phyloP scores from a whole-genome alignment of 495 filamentous ascomycete species.

The Podospora conica region DNA sequence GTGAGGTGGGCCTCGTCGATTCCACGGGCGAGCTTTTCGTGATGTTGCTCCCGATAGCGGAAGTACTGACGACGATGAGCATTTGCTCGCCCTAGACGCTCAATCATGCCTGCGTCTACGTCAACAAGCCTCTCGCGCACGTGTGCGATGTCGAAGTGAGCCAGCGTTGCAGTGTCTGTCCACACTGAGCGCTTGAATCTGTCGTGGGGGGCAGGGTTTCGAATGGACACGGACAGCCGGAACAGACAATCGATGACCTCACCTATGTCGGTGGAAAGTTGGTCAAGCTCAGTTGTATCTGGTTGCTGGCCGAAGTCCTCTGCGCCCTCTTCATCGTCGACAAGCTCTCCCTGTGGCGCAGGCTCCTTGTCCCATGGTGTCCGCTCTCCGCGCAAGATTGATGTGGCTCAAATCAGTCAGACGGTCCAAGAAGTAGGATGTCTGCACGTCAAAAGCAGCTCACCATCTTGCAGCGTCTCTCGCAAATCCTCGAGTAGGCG shows the following conservation, averaged over 20 bases:
- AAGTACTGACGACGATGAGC: constrained; percentile 37
- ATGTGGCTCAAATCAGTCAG: constrained; percentile 1
- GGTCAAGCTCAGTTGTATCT: constrained; percentile 11
- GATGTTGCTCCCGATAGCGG: constrained; percentile 37
- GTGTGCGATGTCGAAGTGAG: constrained; percentile 9
- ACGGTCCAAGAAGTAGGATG: not conserved
- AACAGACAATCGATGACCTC: constrained; percentile 20
- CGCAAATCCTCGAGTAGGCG: constrained; percentile 27
- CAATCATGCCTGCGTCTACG: constrained; percentile 9
- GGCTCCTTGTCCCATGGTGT: constrained; percentile 1
- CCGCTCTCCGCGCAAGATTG: not conserved
- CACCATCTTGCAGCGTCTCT: constrained; percentile 12
- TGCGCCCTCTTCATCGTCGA: no score
- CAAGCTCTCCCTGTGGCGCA: not conserved
- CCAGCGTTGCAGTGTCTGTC: constrained; percentile 13
- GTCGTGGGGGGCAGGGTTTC: constrained; percentile 25
- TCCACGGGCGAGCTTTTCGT: constrained; percentile 30
- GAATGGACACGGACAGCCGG: constrained; percentile 16
- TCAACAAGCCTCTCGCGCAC: constrained; percentile 1
- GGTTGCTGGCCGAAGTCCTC: no score
- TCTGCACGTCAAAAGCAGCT: not conserved
- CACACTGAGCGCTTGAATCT: constrained; percentile 13
- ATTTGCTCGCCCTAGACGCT: constrained; percentile 38
- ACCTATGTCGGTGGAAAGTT: constrained; percentile 7
- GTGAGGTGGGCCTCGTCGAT: constrained; percentile 9